Base-by-base conservation (phyloP, 2,329 filamentous ascomycete species). In the Apiospora hydei region DNA sequence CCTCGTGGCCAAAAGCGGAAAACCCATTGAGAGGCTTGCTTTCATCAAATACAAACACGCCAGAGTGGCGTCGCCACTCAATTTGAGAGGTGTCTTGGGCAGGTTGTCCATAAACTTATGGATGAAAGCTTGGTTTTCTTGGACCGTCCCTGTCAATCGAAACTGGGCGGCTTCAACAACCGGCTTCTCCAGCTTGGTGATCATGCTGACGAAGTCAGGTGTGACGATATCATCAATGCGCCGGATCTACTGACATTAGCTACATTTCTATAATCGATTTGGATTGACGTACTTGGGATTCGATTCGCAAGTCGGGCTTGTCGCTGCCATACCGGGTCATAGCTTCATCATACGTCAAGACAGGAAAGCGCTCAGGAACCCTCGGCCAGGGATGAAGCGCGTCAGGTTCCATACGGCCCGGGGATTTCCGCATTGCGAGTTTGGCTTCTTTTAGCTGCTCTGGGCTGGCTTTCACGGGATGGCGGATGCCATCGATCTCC, bases 291-390 rank as follows among this genome's bases (percentile, higher is more conserved):
- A 93, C 91, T 78, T 89, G 83, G 38, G 90, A 91, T 1, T 89
- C 88, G 49, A 95, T 92, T 24, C 96, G 90, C 13, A 96, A 84
- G 79, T 99, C 96, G 4, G 96, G 96, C 81, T 99, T 99, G 82
- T 99, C 96, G 5, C 91, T 93, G 14, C 96, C 96, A 78, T 95
- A 97, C 3, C 83, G 85, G 1, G 88, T 84, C 91, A 99, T 98
- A 24, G 92, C 93, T 51, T 93, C 86, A 44, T 92, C 82, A 78
- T 98, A 99, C 1, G 89, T 88, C 77, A 64, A 66, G 38, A 69
- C 13, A 8, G 68, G 68, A 57, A 69, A 69, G 3, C 26, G 13
- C 34, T n/a, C 18, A 18, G 53, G 1, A 38, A 24, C 4, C 21
- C 11, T n/a, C 18, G 57, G 34, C 57, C 57, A 64, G 11, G 53